Base-by-base conservation (phyloP, 2,329 filamentous ascomycete genomes). In the Xylariaceae sp. region DNA sequence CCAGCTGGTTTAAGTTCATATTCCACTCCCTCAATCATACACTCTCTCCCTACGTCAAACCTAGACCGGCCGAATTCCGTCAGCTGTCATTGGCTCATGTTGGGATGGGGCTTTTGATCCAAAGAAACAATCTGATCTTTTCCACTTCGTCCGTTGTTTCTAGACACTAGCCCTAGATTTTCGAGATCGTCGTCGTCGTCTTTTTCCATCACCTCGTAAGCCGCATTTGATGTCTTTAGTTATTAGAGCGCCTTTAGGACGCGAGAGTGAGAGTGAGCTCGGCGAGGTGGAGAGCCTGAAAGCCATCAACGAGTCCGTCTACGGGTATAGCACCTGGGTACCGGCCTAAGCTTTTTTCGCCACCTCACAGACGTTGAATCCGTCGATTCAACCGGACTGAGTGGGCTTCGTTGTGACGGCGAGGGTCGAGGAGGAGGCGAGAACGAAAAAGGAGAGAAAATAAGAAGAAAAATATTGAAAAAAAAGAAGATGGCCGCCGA, bases 221-320 rank as follows among this genome's bases (percentile, higher is more conserved):
- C 60, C 59, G 65, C 64, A 67, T 67, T 71, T 72, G 67, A 72
- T 72, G 69, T 65, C 61, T 67, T 61, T 65, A 65, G 56, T 53
- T 51, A 12, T 31, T 7, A 63, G 50, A 62, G 54, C 40, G 48
- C 57, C 48, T 44, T 34, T 37, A 53, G 50, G 58, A 60, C 62
- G 62, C 62, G 62, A 59, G 65, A 55, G 65, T 58, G 62, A 64
- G 62, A 58, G 58, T 50, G 64, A 58, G 62, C 44, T 48, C 61
- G 62, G 60, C 59, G 62, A 60, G 64, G 64, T 60, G 64, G 67
- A 68, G 60, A 64, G 65, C 33, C 46, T n/a, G 33, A 23, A 46
- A 41, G 39, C 37, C 19, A 41, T 34, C 56, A 14, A 59, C 65
- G 52, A 57, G 56, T 51, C 62, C 52, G 46, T 56, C 56, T 56